Evolutionary conservation across 352 stramenopile genomes (phyloP), one percentile per base, ranked within the genome.

Genomic region (Phytophthora sojae): DNA sequence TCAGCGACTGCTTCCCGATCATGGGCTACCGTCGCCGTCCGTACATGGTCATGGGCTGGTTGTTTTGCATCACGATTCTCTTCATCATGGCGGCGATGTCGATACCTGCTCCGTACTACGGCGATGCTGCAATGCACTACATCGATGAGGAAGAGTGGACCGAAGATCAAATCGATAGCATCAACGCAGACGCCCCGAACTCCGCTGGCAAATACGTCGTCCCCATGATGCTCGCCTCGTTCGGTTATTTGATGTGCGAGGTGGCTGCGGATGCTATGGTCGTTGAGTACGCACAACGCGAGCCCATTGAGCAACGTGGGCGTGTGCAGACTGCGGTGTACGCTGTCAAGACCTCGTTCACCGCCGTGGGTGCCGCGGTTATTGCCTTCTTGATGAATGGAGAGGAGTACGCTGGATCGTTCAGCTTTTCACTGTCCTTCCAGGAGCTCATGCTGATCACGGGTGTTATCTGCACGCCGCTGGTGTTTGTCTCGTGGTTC

Each of bases 1-100:
- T 89, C 14, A 83, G 76, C 45, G 81, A 89, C 69, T 85, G 75
- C 63, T 73, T 86, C 19, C 81, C 81, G n/a, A 86, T 89, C 29
- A 56, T 76, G 19, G 77, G 79, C 19, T 84, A 83, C n/a, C 75
- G 81, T 47, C 75, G 81, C 23, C 78, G 79, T 25, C 81, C 79
- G 5, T 89, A 89, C 66, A 85, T 87, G 69, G 58, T 87, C 3
- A 50, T 87, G 11, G 81, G 81, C 9, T 89, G 81, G 81, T 29
- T 69, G 8, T 68, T 89, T 14, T 81, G 76, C 44, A 67, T 81
- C n/a, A 35, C 35, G 3, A 66, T 85, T 55, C 66, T 86, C 6
- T 75, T 85, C 52, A 61, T 81, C 37, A 84, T 83, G 80, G 80
- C 70, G 2, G 65, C 63, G 2, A 72, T 83, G 49, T 54, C 57